Conservation (phyloP, 495 filamentous ascomycete genomes). For the Aspergillus steynii region DNA sequence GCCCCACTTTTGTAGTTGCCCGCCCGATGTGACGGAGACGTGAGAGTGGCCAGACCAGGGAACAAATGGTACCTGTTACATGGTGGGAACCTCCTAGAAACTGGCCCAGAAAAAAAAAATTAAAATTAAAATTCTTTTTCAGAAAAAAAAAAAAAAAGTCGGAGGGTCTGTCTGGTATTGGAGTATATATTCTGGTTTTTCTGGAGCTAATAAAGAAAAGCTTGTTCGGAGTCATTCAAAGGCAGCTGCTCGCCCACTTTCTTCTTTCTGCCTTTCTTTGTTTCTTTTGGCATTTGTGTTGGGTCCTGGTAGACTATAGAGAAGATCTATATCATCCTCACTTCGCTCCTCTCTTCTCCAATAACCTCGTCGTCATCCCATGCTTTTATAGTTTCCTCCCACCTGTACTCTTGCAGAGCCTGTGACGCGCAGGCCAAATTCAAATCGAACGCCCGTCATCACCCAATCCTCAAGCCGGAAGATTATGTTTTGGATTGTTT, state of each 20-base stretch:
- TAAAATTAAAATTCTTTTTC: constrained; percentile 1
- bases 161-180: neutral
- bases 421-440: neutral
- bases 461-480: neutral
- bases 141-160: constrained; percentile 15
- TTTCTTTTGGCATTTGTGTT: neutral
- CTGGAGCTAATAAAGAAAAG: constrained; percentile 15
- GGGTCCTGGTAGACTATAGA: neutral
- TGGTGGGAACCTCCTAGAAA: constrained; percentile 22
- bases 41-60: constrained; percentile 28
- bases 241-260: constrained; percentile 22
- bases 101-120: constrained; percentile 14
- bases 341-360: neutral
- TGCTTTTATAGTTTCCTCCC: neutral
- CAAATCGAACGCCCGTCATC: neutral
- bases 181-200: constrained; percentile 1
- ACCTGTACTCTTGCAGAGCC: neutral
- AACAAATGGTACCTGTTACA: constrained; percentile 28
- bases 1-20: constrained; percentile 9
- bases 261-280: constrained; percentile 1
- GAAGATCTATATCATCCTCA: neutral
- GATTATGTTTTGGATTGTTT: constrained; percentile 34
- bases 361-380: constrained; percentile 1
- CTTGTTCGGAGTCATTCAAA: constrained; percentile 26
- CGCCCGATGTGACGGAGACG: constrained; percentile 18